phyloP scores from a whole-genome alignment of 108 stramenopile species.

The Parmales sp. region DNA sequence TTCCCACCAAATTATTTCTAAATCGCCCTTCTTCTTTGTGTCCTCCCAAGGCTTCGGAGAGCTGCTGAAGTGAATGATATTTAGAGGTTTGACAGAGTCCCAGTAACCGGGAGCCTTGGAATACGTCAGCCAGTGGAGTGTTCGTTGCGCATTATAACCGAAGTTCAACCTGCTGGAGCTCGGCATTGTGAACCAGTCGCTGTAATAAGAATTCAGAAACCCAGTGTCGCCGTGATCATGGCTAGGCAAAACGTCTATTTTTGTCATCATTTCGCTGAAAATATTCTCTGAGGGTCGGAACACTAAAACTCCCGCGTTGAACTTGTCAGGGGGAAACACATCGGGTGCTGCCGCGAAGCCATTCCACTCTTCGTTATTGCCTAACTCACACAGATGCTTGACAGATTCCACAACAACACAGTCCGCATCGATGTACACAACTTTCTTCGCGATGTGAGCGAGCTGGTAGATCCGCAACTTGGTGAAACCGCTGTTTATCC shows the following conservation, averaged over 20 bases:
- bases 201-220: constrained; percentile 34
- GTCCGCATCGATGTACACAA: constrained; percentile 40
- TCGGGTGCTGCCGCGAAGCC: constrained; percentile 45
- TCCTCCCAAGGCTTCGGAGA: constrained; percentile 41
- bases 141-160: constrained; percentile 39
- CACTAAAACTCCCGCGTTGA: constrained; percentile 44
- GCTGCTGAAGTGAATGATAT: constrained; percentile 34
- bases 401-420: constrained; percentile 3
- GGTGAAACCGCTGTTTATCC: constrained; percentile 25
- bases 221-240: constrained; percentile 50
- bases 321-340: constrained; percentile 39
- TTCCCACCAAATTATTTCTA: not conserved
- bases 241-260: constrained; percentile 5
- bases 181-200: constrained; percentile 26
- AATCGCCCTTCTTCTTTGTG: constrained; percentile 17
- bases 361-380: too few species aligned
- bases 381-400: constrained; percentile 16
- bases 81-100: constrained; percentile 20
- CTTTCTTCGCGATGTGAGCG: constrained; percentile 15
- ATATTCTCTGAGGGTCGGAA: constrained; percentile 10
- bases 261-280: not conserved
- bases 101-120: constrained; percentile 30
- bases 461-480: constrained; percentile 33
- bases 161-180: constrained; percentile 23
- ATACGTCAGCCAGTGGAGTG: constrained; percentile 37